A percentile compares a stretch with the other conserved stretches of the same genome.
Conservation (phyloP, 352 stramenopile species). For the Phytophthora pluvialis region DNA sequence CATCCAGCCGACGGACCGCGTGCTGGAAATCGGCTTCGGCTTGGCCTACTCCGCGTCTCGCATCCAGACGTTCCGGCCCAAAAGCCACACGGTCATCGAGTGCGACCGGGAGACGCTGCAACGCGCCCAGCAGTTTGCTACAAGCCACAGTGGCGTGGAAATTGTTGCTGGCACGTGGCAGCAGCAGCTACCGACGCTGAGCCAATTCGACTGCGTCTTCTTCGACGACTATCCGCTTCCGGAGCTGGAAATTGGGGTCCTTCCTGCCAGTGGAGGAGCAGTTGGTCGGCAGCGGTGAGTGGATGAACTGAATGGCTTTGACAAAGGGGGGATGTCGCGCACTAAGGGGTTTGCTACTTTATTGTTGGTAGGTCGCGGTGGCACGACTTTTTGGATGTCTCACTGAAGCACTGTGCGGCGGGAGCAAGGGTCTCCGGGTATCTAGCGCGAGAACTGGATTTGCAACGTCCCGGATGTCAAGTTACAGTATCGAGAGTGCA, state of each 20-base stretch:
- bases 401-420: slow-evolving; percentile 48
- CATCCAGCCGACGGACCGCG: slow-evolving; percentile 50
- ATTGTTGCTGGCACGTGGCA: slow-evolving; percentile 81
- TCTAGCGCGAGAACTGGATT: slow-evolving; percentile 57
- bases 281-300: slow-evolving; percentile 22
- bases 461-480: slow-evolving; percentile 50
- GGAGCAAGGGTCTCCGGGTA: slow-evolving; percentile 76
- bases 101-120: slow-evolving; percentile 69
- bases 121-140: slow-evolving; percentile 56
- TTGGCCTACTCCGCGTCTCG: slow-evolving; percentile 79
- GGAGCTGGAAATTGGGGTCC: slow-evolving; percentile 38
- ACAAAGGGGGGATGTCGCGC: background rate
- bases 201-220: slow-evolving; percentile 78
- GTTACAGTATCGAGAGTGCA: slow-evolving; percentile 37
- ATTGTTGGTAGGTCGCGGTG: slow-evolving; percentile 57
- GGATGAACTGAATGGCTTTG: background rate
- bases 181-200: slow-evolving; percentile 50
- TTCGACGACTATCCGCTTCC: slow-evolving; percentile 85
- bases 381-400: slow-evolving; percentile 73
- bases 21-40: slow-evolving; percentile 90
- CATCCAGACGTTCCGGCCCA: slow-evolving; percentile 66
- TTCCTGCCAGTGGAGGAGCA: background rate
- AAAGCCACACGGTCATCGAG: slow-evolving; percentile 80
- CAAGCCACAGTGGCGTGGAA: slow-evolving; percentile 35
- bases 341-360: slow-evolving; percentile 11